These are phyloP conservation scores for Aureobasidium lini DNA, from an alignment of 2,329 filamentous ascomycete species.

Conservation along the genomic window DNA sequence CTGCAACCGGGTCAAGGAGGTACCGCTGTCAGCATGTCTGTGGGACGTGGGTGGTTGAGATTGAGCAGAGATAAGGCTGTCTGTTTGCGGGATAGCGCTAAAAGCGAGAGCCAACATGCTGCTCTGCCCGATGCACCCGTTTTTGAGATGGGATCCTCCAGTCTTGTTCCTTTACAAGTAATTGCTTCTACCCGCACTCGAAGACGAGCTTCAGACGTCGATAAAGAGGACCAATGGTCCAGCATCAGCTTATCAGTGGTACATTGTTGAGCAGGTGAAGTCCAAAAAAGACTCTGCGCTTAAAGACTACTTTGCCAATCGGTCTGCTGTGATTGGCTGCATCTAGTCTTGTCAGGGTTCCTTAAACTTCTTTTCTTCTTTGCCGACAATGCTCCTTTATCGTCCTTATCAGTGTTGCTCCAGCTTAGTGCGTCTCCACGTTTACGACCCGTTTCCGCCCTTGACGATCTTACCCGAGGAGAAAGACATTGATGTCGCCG, in stretches of 20 bases:
- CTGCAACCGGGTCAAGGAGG: not conserved
- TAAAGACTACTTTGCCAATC: not conserved
- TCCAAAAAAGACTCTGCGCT: slow-evolving; percentile 4
- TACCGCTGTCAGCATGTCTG: slow-evolving; percentile 4
- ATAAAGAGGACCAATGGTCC: slow-evolving; percentile 1
- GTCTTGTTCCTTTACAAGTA: not conserved
- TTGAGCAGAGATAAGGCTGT: slow-evolving; percentile 12
- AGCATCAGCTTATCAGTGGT: slow-evolving; percentile 3
- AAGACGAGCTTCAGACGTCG: not conserved
- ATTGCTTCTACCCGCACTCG: not conserved
- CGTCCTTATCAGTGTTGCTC: slow-evolving; percentile 7
- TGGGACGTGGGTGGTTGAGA: slow-evolving; percentile 8
- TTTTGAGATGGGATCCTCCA: not conserved
- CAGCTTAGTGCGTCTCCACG: slow-evolving; percentile 3
- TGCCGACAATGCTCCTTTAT: slow-evolving; percentile 3
- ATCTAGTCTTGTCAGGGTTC: not conserved
- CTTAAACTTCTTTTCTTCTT: not conserved
- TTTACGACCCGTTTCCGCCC: not conserved
- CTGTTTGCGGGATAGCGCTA: slow-evolving; percentile 5
- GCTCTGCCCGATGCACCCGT: not conserved
- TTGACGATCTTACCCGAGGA: slow-evolving; percentile 7
- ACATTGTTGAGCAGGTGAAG: slow-evolving; percentile 9
- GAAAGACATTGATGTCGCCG: slow-evolving; percentile 9
- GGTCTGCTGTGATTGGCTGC: slow-evolving; percentile 2
- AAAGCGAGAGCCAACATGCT: slow-evolving; percentile 3